phyloP scores from a whole-genome alignment of 441 rosid genomes.

The Gossypium laxum region DNA sequence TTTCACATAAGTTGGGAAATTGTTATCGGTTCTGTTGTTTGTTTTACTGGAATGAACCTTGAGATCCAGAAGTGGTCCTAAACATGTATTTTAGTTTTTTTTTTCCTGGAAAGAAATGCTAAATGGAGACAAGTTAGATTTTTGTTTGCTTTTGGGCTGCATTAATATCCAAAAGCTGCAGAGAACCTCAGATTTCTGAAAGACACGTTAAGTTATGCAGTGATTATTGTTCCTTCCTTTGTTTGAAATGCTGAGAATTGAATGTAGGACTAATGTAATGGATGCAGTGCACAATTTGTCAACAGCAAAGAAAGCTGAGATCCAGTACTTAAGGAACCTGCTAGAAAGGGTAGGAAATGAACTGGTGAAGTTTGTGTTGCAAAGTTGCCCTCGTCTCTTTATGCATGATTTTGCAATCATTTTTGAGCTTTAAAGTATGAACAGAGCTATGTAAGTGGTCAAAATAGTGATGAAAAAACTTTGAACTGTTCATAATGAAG shows the following conservation, averaged over 20 bases:
- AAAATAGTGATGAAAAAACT: background rate
- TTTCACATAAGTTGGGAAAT: background rate
- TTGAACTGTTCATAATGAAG: background rate
- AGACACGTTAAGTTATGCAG: background rate
- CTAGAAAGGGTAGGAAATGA: slow-evolving; percentile 44
- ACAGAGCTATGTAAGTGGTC: background rate
- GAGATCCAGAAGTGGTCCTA: background rate
- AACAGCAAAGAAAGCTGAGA: slow-evolving; percentile 44
- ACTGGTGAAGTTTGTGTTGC: background rate
- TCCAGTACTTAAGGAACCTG: slow-evolving; percentile 34
- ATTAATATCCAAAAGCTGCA: background rate
- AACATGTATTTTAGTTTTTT: background rate
- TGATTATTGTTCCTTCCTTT: background rate
- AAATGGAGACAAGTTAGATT: background rate
- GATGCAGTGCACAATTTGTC: slow-evolving; percentile 42
- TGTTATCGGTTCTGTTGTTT: background rate
- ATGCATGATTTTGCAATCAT: background rate
- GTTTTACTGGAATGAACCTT: background rate
- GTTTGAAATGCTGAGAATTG: slow-evolving; percentile 9
- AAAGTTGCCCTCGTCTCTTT: background rate
- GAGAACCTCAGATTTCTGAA: background rate
- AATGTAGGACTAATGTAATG: slow-evolving; percentile 52
- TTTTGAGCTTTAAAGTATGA: background rate
- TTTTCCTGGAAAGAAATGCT: background rate
- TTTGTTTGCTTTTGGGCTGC: background rate